Evolutionary conservation across 495 filamentous ascomycete species (phyloP).

Genomic region (Hypoxylon subgilvum): DNA sequence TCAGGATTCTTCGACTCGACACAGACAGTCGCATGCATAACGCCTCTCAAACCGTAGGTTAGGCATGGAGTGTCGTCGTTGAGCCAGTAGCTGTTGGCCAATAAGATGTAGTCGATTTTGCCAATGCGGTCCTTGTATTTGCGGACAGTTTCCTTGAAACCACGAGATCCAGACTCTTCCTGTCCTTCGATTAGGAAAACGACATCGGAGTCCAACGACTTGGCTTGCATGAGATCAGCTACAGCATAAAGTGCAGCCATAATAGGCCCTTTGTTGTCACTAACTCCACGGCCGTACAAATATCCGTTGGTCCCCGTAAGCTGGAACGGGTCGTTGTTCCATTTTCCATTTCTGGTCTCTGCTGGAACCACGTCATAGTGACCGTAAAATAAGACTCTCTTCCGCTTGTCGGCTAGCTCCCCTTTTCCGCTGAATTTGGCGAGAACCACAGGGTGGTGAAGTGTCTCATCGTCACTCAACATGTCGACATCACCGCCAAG

Average conservation of each 20-base stretch:
- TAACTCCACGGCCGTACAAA: constrained; percentile 93
- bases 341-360: constrained; percentile 75
- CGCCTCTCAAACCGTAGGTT: constrained; percentile 93
- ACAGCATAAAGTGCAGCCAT: constrained; percentile 92
- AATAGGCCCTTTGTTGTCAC: constrained; percentile 96
- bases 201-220: constrained; percentile 81
- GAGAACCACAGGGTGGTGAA: constrained; percentile 85
- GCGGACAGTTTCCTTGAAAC: constrained; percentile 80
- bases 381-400: constrained; percentile 93
- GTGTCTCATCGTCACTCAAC: constrained; percentile 70
- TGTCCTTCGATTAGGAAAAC: constrained; percentile 96
- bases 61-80: constrained; percentile 94
- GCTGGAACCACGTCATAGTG: constrained; percentile 99
- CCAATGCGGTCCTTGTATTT: constrained; percentile 84
- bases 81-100: constrained; percentile 98
- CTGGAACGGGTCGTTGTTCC: constrained; percentile 86
- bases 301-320: constrained; percentile 88
- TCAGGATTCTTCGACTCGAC: constrained; percentile 86
- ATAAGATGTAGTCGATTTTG: constrained; percentile 85
- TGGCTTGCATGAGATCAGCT: constrained; percentile 79
- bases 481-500: constrained; percentile 88
- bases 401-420: constrained; percentile 61
- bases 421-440: constrained; percentile 81
- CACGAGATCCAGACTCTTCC: constrained; percentile 90
- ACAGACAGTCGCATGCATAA: constrained; percentile 88